Percentiles rank a stretch among this genome's conserved stretches.
phyloP scores from a whole-genome alignment of 2,329 filamentous ascomycete genomes.

The Trichophyton mentagrophytes region DNA sequence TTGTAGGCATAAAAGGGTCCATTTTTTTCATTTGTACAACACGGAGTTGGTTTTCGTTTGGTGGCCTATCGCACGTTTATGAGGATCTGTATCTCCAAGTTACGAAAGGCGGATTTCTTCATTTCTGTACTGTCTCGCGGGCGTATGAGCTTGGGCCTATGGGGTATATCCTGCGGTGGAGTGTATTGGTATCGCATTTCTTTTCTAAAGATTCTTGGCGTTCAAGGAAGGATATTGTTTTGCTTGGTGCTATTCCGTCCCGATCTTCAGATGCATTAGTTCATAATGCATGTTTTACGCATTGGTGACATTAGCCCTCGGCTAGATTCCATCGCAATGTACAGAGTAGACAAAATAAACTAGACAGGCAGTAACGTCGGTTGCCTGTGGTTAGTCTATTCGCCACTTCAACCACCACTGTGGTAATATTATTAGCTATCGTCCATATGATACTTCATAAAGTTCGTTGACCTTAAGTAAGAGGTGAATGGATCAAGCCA shows the following conservation, averaged over 20 bases:
- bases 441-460: not conserved
- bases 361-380: not conserved
- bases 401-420: not conserved
- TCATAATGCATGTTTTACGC: too few species aligned
- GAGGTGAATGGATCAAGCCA: not conserved
- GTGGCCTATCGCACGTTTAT: not conserved
- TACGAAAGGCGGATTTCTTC: not conserved
- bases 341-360: too few species aligned
- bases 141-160: not conserved
- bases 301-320: too few species aligned
- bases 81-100: not conserved
- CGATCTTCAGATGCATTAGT: too few species aligned
- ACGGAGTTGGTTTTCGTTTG: not conserved
- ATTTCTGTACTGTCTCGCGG: not conserved
- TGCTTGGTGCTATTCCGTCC: too few species aligned
- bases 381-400: not conserved
- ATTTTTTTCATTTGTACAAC: not conserved
- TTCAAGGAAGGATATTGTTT: not conserved
- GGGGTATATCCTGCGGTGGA: not conserved
- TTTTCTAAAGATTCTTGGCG: not conserved
- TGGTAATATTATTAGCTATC: not conserved
- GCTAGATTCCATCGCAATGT: too few species aligned
- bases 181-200: not conserved
- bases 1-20: not conserved
- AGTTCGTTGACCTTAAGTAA: not conserved